phyloP scores from a whole-genome alignment of 2,329 filamentous ascomycete genomes.

The Pyrenophora graminea region DNA sequence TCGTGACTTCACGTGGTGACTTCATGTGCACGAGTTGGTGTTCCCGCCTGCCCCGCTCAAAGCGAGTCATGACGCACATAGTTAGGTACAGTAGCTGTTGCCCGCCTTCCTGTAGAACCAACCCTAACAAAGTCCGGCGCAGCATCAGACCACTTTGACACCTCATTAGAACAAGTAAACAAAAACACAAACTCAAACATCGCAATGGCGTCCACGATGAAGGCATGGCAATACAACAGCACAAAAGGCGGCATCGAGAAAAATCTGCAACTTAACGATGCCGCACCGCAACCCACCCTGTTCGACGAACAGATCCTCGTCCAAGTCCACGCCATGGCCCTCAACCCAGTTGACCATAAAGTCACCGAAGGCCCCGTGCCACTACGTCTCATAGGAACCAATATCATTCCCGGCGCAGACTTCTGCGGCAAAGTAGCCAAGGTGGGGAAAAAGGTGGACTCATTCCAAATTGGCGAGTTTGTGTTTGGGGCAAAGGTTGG shows the following conservation, averaged over 20 bases:
- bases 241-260: conserved; percentile 57
- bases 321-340: conserved; percentile 56
- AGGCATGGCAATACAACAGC: conserved; percentile 61
- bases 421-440: conserved; percentile 56
- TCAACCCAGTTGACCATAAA: conserved; percentile 71
- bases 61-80: conserved; percentile 7
- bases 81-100: not conserved
- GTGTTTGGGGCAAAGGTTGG: conserved; percentile 47
- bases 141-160: not conserved
- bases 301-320: conserved; percentile 58
- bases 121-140: not conserved
- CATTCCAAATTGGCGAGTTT: conserved; percentile 42
- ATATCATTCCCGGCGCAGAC: conserved; percentile 54
- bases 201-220: conserved; percentile 52
- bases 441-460: conserved; percentile 31
- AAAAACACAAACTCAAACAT: too few species aligned
- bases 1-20: too few species aligned
- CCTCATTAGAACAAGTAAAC: not conserved
- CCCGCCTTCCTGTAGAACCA: not conserved
- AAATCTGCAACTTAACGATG: conserved; percentile 54
- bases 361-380: conserved; percentile 55
- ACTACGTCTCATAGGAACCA: conserved; percentile 42
- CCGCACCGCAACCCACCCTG: conserved; percentile 48
- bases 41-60: conserved; percentile 8
- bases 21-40: not conserved